These are phyloP conservation scores for Astrocystis sublimbata DNA, from an alignment of 495 filamentous ascomycete genomes.

Conservation along the genomic window DNA sequence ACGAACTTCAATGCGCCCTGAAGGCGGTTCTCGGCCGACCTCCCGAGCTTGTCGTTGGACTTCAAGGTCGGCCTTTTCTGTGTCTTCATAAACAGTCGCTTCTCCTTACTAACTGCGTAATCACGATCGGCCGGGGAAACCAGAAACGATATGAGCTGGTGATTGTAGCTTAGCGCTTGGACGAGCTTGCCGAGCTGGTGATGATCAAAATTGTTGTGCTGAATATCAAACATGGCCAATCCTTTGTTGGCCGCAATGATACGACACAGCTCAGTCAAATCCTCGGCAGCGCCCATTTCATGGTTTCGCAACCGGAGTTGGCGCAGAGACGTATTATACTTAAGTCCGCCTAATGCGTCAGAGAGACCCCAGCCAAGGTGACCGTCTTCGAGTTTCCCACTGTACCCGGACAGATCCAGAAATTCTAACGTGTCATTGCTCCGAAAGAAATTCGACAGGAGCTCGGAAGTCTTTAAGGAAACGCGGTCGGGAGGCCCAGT, in stretches of 20 bases:
- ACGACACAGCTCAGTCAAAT: conserved; percentile 29
- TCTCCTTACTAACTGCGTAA: conserved; percentile 30
- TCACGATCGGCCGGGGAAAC: conserved; percentile 25
- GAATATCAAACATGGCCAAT: conserved; percentile 38
- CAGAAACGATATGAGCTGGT: conserved; percentile 31
- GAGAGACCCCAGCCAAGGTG: conserved; percentile 82
- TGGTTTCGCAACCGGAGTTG: conserved; percentile 71
- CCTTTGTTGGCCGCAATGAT: conserved; percentile 30
- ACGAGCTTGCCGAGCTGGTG: conserved; percentile 30
- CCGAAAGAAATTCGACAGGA: conserved; percentile 74
- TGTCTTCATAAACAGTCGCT: conserved; percentile 17
- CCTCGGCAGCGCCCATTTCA: conserved; percentile 53
- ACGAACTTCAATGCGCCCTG: conserved; percentile 23
- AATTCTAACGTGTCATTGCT: conserved; percentile 74
- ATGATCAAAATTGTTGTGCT: conserved; percentile 44
- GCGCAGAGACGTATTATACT: conserved; percentile 71
- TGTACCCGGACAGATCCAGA: conserved; percentile 87
- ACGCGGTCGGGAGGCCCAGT: conserved; percentile 81
- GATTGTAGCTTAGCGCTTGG: conserved; percentile 26
- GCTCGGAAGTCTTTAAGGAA: conserved; percentile 68
- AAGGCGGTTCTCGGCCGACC: conserved; percentile 25
- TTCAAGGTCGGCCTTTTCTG: conserved; percentile 16
- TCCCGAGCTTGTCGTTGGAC: conserved; percentile 21
- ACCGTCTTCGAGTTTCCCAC: conserved; percentile 81
- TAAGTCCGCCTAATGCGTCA: conserved; percentile 72